Evolutionary conservation across 2,329 filamentous ascomycete species (phyloP).

Genomic region (Aspergillus floridensis): DNA sequence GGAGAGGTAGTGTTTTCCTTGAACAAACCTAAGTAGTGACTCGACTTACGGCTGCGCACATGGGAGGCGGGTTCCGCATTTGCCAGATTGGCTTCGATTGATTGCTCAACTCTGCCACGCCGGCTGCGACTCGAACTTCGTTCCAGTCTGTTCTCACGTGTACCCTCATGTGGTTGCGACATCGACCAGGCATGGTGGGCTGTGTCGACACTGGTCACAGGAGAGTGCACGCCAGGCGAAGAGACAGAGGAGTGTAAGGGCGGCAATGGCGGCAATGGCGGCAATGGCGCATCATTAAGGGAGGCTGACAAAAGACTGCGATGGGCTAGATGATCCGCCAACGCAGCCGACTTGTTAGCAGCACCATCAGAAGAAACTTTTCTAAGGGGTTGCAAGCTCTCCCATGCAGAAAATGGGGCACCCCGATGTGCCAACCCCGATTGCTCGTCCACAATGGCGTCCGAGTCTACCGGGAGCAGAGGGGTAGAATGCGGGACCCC

Average conservation of each 20-base stretch:
- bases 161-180: constrained; percentile 21
- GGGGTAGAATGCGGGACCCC: constrained; percentile 22
- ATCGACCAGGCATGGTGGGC: constrained; percentile 23
- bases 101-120: constrained; percentile 55
- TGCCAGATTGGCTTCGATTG: constrained; percentile 62
- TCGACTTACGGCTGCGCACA: constrained; percentile 63
- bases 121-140: constrained; percentile 46
- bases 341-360: constrained; percentile 19
- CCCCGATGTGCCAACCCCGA: constrained; percentile 20
- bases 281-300: constrained; percentile 26
- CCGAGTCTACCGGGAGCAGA: constrained; percentile 28
- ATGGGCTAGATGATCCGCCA: constrained; percentile 23
- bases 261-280: constrained; percentile 19
- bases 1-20: constrained; percentile 59
- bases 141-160: constrained; percentile 27
- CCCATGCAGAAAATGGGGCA: constrained; percentile 17
- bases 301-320: constrained; percentile 29
- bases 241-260: constrained; percentile 22
- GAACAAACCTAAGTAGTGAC: constrained; percentile 64
- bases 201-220: constrained; percentile 20
- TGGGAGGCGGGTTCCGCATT: constrained; percentile 55
- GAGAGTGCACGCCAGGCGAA: constrained; percentile 19
- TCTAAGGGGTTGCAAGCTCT: constrained; percentile 21
- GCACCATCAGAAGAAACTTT: constrained; percentile 24
- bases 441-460: constrained; percentile 23